Conservation (phyloP, 331 rosid species). For the Rhamnella rubrinervis region DNA sequence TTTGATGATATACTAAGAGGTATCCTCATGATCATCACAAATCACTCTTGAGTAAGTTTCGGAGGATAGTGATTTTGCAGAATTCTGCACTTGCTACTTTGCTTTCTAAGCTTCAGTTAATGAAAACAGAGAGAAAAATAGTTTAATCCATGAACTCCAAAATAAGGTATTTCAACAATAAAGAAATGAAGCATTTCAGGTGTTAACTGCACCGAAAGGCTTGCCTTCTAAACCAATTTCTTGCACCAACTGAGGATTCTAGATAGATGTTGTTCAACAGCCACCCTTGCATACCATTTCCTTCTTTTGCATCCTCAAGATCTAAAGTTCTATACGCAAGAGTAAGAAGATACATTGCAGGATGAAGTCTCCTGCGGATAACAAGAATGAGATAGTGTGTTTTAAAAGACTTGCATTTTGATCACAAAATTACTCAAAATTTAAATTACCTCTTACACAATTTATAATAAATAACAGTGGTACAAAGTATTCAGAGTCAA, state of each 20-base stretch:
- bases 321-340: slow-evolving; percentile 94
- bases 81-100: not conserved
- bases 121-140: slow-evolving; percentile 7
- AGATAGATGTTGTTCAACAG: slow-evolving; percentile 45
- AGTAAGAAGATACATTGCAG: slow-evolving; percentile 88
- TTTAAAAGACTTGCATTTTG: not conserved
- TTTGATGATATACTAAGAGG: slow-evolving; percentile 12
- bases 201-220: not conserved
- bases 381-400: slow-evolving; percentile 30
- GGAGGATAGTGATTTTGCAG: slow-evolving; percentile 13
- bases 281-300: slow-evolving; percentile 48
- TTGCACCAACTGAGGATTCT: slow-evolving; percentile 81
- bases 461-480: not conserved
- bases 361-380: slow-evolving; percentile 87
- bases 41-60: slow-evolving; percentile 11
- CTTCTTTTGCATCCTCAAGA: slow-evolving; percentile 72
- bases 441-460: not conserved
- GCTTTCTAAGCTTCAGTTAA: not conserved
- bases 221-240: slow-evolving; percentile 50
- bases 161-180: slow-evolving; percentile 4
- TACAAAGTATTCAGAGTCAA: not conserved
- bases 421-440: not conserved
- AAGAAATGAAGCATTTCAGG: not conserved
- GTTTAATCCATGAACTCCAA: not conserved
- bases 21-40: slow-evolving; percentile 9